phyloP scores from a whole-genome alignment of 2,329 filamentous ascomycete species.

The Calycina marina region DNA sequence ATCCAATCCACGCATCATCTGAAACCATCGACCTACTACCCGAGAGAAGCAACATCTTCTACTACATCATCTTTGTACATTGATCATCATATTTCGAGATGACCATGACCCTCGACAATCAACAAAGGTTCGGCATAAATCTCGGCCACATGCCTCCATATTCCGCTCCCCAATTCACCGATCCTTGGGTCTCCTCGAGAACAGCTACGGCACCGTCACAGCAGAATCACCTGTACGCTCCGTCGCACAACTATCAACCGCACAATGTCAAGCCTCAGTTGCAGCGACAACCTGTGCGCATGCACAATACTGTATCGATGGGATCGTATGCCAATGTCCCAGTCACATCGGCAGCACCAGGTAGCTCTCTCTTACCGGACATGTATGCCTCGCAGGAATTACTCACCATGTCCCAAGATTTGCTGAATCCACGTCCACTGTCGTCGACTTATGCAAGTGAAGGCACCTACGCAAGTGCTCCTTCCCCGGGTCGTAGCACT shows the following conservation, averaged over 20 bases:
- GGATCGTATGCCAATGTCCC: constrained; percentile 59
- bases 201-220: constrained; percentile 30
- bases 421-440: constrained; percentile 43
- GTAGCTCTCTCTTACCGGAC: constrained; percentile 45
- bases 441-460: constrained; percentile 54
- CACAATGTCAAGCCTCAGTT: constrained; percentile 42
- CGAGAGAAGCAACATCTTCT: constrained; percentile 1
- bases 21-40: constrained; percentile 8
- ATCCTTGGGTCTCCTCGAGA: constrained; percentile 68
- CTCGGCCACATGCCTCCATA: constrained; percentile 67
- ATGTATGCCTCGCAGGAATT: constrained; percentile 48
- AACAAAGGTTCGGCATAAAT: constrained; percentile 65
- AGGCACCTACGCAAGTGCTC: constrained; percentile 49
- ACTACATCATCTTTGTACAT: background rate
- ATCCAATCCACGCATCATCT: constrained; percentile 18
- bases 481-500: constrained; percentile 27
- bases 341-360: constrained; percentile 56
- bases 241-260: constrained; percentile 38
- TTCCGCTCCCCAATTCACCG: constrained; percentile 62
- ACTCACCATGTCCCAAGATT: constrained; percentile 61
- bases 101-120: constrained; percentile 90
- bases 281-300: constrained; percentile 40
- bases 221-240: constrained; percentile 45
- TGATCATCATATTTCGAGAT: constrained; percentile 31
- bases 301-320: constrained; percentile 43